phyloP scores from a whole-genome alignment of 2,329 filamentous ascomycete genomes.

The Ophiostoma ulmi region DNA sequence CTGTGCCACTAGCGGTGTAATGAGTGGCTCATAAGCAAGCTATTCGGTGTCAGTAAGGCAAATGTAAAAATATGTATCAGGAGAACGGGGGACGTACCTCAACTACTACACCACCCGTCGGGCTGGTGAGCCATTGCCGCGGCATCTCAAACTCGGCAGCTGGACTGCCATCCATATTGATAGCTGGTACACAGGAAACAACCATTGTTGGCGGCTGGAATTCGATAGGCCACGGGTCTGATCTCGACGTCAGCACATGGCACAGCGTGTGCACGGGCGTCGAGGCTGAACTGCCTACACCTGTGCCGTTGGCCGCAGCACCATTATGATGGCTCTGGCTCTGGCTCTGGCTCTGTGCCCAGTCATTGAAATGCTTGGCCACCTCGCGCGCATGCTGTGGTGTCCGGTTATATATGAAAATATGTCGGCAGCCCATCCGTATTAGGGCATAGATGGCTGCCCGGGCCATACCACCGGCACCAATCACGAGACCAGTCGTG shows the following conservation, averaged over 20 bases:
- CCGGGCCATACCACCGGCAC: slow-evolving; percentile 66
- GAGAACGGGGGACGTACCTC: slow-evolving; percentile 38
- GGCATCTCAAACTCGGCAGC: slow-evolving; percentile 67
- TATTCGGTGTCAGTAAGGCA: background rate
- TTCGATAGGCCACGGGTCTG: slow-evolving; percentile 57
- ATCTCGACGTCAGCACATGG: slow-evolving; percentile 52
- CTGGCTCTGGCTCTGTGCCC: slow-evolving; percentile 37
- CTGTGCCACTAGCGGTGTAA: slow-evolving; percentile 64
- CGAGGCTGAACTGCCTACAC: background rate
- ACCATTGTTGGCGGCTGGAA: slow-evolving; percentile 64
- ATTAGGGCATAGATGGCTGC: slow-evolving; percentile 69
- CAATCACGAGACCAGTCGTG: slow-evolving; percentile 54
- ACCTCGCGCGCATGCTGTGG: slow-evolving; percentile 55
- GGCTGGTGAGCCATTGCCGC: slow-evolving; percentile 48
- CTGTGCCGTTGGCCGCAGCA: background rate
- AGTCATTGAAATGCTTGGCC: slow-evolving; percentile 61
- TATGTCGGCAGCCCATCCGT: slow-evolving; percentile 65
- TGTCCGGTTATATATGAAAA: slow-evolving; percentile 68
- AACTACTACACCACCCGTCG: slow-evolving; percentile 58
- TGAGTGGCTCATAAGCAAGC: slow-evolving; percentile 64
- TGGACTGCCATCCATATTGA: slow-evolving; percentile 54
- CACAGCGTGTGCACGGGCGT: slow-evolving; percentile 36
- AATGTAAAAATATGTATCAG: background rate
- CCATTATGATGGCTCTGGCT: slow-evolving; percentile 28
- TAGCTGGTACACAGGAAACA: slow-evolving; percentile 65